Evolutionary conservation across 2,329 filamentous ascomycete genomes (phyloP).

Genomic region (Nemania sp.): DNA sequence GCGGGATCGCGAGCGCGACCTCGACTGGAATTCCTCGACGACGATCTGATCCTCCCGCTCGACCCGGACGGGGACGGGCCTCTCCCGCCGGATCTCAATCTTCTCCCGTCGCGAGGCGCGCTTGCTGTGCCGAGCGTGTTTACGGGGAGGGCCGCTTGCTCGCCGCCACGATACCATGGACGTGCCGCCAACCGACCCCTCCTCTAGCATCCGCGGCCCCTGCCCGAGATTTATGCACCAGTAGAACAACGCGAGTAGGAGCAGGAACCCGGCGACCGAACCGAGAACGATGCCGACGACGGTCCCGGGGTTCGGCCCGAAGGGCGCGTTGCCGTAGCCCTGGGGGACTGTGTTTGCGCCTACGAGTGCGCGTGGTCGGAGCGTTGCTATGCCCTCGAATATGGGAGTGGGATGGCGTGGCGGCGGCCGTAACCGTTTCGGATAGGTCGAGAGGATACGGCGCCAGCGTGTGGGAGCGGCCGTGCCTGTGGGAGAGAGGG

Average conservation of each 20-base stretch:
- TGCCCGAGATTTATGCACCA: slow-evolving; percentile 38
- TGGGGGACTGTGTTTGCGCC: slow-evolving; percentile 47
- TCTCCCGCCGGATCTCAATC: slow-evolving; percentile 37
- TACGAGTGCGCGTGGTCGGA: slow-evolving; percentile 30
- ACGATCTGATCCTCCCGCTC: slow-evolving; percentile 38
- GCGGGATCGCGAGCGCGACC: slow-evolving; percentile 19
- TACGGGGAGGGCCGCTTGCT: slow-evolving; percentile 25
- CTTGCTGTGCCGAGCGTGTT: slow-evolving; percentile 16
- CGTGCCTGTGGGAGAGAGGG: slow-evolving; percentile 21
- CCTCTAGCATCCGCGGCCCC: slow-evolving; percentile 37
- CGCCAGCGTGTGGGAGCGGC: slow-evolving; percentile 23
- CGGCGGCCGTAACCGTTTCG: not conserved
- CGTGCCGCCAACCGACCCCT: slow-evolving; percentile 40
- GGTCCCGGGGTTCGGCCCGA: slow-evolving; percentile 40
- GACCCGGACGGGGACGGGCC: slow-evolving; percentile 16
- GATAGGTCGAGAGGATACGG: slow-evolving; percentile 19
- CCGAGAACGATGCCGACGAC: slow-evolving; percentile 45
- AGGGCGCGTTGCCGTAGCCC: slow-evolving; percentile 50
- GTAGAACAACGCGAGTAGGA: slow-evolving; percentile 38
- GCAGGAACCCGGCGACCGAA: slow-evolving; percentile 48
- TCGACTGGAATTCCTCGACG: slow-evolving; percentile 35
- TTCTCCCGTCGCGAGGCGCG: slow-evolving; percentile 34
- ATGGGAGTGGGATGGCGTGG: slow-evolving; percentile 18
- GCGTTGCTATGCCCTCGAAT: slow-evolving; percentile 13
- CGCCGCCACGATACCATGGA: slow-evolving; percentile 40